A percentile compares a stretch with the other conserved stretches of the same genome.
phyloP scores from a whole-genome alignment of 306 rosid species.

The Rubus idaeus region DNA sequence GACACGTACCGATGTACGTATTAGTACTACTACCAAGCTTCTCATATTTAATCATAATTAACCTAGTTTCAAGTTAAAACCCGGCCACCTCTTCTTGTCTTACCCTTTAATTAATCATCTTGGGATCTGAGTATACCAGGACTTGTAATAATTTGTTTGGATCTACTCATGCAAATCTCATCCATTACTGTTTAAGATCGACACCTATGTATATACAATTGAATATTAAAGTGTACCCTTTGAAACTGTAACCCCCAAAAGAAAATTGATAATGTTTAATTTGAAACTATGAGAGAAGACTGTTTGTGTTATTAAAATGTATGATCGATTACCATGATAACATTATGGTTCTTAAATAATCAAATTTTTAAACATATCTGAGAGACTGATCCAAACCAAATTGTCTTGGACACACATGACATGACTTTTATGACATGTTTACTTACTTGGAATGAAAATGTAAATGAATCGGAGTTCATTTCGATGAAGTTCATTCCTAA shows the following conservation, averaged over 20 bases:
- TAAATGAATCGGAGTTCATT: too few species aligned
- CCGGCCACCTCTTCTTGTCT: neutral
- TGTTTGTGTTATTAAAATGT: conserved; percentile 12
- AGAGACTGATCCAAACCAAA: conserved; percentile 11
- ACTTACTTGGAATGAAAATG: too few species aligned
- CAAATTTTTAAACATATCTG: neutral
- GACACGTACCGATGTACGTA: neutral
- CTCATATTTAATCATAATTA: neutral
- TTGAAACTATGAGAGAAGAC: conserved; percentile 14
- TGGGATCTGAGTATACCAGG: conserved; percentile 36
- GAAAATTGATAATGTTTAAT: neutral
- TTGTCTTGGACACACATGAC: conserved; percentile 2
- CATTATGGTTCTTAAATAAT: conserved; percentile 23
- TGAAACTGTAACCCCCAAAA: conserved; percentile 1
- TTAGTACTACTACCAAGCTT: neutral
- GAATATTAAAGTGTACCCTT: conserved; percentile 6
- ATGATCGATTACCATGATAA: conserved; percentile 10
- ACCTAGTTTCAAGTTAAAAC: neutral
- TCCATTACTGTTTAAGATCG: conserved; percentile 26
- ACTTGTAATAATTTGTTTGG: conserved; percentile 24
- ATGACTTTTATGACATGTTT: too few species aligned
- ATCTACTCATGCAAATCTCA: conserved; percentile 28
- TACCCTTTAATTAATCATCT: conserved; percentile 9
- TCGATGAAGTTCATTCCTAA: too few species aligned
- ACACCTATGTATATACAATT: neutral